Evolutionary conservation across 306 rosid genomes (phyloP).

Genomic region (Corylus americana): DNA sequence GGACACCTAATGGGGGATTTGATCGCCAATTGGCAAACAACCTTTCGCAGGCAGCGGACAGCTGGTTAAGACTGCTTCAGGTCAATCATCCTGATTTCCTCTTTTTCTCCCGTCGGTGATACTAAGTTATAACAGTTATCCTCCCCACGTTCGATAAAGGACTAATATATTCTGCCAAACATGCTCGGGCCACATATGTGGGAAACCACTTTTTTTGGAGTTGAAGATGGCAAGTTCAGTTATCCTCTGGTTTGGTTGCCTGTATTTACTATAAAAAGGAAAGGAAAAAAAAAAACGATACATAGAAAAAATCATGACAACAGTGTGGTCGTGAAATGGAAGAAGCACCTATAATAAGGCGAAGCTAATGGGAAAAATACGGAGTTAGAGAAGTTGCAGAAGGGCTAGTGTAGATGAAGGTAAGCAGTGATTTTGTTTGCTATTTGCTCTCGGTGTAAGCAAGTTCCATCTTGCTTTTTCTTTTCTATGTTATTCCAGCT

Average conservation of each 20-base stretch:
- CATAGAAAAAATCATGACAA: conserved; percentile 23
- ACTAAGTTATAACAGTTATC: conserved; percentile 23
- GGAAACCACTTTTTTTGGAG: conserved; percentile 16
- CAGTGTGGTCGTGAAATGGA: conserved; percentile 28
- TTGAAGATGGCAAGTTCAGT: conserved; percentile 26
- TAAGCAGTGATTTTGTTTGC: conserved; percentile 28
- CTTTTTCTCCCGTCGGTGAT: conserved; percentile 69
- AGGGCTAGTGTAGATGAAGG: conserved; percentile 40
- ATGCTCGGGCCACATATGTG: conserved; percentile 27
- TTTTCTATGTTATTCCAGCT: conserved; percentile 23
- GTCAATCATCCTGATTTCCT: conserved; percentile 89
- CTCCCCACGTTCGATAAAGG: conserved; percentile 30
- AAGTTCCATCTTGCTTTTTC: conserved; percentile 29
- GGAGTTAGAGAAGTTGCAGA: conserved; percentile 39
- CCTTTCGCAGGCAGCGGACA: conserved; percentile 62
- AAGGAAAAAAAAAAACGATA: conserved; percentile 16
- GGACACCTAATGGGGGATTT: conserved; percentile 73
- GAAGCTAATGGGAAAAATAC: conserved; percentile 34
- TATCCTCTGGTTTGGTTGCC: conserved; percentile 37
- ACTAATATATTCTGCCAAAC: conserved; percentile 21
- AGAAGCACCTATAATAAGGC: conserved; percentile 24
- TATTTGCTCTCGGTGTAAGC: conserved; percentile 32
- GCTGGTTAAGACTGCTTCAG: conserved; percentile 58
- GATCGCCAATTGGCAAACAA: conserved; percentile 57
- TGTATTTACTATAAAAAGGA: conserved; percentile 22